Base-by-base conservation (phyloP, 495 filamentous ascomycete species). In the Daldinia grandis region DNA sequence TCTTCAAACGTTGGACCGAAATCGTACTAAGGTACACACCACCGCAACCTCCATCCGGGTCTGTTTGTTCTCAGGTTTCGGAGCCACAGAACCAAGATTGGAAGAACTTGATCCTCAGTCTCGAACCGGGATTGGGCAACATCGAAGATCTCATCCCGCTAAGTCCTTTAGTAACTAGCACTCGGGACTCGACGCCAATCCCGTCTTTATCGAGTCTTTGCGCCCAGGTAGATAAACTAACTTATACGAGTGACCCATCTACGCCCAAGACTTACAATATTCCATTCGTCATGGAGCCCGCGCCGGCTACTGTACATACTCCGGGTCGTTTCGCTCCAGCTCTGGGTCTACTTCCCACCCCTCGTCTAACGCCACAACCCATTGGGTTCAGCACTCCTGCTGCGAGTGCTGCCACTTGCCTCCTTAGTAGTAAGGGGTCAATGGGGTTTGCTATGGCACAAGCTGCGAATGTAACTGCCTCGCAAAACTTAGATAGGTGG, bases 1-100 rank as follows among this genome's bases (percentile, higher is more conserved):
- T 90, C 14, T 99, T 96, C 79, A 92, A 95, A 76, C 89, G 91
- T 57, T 99, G 95, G 95, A 89, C 92, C 21, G 94, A 97, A 74
- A 88, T 97, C 62, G 92, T 98, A 60, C 80, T 97, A 55, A 93
- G 92, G 76, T 89, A 93, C 74, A 95, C 92, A 12, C 92, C 93
- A 2, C 81, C 86, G 4, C 87, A 87, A 58, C 84, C 89, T 17
- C 84, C 89, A 5, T 85, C 87, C 12, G 87, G 82, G 44, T 81
- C 80, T 50, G 81, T 73, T 31, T 81, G 76, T 17, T 76, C 78
- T 38, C 75, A 62, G 35, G n/a, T 78, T 1, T 80, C 78, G 50
- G 77, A 86, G 33, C 77, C 75, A 54, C 82, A 86, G 66, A 83
- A 78, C 65, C 82, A 76, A 74, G 86, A 88, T 58, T 97, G 94